A percentile compares a stretch with the other conserved stretches of the same genome.
phyloP scores from a whole-genome alignment of 176 grass and related monocot species.

The Paspalum vaginatum region DNA sequence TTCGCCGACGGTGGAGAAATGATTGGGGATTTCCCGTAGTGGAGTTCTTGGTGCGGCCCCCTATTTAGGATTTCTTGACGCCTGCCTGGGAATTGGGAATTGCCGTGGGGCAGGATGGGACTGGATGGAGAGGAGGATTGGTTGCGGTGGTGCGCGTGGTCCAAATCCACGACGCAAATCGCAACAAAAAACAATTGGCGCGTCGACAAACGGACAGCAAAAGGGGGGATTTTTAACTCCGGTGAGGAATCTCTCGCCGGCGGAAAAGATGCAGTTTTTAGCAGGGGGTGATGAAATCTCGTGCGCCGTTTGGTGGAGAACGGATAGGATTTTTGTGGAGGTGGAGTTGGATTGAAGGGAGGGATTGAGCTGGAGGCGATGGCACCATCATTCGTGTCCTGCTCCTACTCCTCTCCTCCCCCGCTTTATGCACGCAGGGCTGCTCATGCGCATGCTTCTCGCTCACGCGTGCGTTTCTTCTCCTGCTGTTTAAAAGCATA shows the following conservation, averaged over 20 bases:
- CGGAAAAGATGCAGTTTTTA: conserved; percentile 39
- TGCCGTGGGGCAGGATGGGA: conserved; percentile 23
- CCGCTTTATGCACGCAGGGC: conserved; percentile 35
- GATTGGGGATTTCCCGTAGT: conserved; percentile 33
- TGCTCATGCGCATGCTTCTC: conserved; percentile 38
- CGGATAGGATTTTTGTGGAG: conserved; percentile 42
- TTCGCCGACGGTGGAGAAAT: conserved; percentile 44
- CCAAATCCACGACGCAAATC: conserved; percentile 43
- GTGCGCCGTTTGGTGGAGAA: conserved; percentile 32
- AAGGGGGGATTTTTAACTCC: conserved; percentile 21
- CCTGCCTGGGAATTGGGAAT: conserved; percentile 37
- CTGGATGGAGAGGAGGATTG: conserved; percentile 9
- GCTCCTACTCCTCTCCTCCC: conserved; percentile 12
- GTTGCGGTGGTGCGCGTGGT: conserved; percentile 34
- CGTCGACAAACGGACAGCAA: conserved; percentile 7
- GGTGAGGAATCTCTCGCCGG: conserved; percentile 46
- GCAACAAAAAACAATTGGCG: conserved; percentile 21
- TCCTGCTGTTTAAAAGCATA: conserved; percentile 22
- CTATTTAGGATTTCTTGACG: conserved; percentile 31
- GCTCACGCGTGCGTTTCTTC: conserved; percentile 40
- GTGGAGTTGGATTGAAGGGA: conserved; percentile 99
- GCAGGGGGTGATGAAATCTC: conserved; percentile 32
- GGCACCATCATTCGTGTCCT: conserved; percentile 42
- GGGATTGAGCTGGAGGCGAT: conserved; percentile 47
- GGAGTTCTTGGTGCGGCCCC: conserved; percentile 48